Percentiles rank a stretch among this genome's conserved stretches.
phyloP scores from a whole-genome alignment of 192 early-diverging fungal species.

The Coemansia sp. region DNA sequence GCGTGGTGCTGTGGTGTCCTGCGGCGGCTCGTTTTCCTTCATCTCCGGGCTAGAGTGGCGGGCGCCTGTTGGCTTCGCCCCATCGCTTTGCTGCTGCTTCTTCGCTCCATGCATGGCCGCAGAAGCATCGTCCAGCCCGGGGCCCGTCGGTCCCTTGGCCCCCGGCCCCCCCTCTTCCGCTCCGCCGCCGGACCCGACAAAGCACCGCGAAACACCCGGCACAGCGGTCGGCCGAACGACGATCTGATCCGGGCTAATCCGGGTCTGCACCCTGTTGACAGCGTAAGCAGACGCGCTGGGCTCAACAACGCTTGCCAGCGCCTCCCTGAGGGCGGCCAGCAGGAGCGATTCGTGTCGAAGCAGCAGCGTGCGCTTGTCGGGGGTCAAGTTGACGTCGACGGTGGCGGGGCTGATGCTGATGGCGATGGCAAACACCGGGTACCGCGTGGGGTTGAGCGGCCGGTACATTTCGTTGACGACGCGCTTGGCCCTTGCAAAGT shows the following conservation, averaged over 20 bases:
- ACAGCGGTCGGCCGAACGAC: background rate
- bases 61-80: too few species aligned
- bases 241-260: background rate
- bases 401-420: slow-evolving; percentile 46
- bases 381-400: slow-evolving; percentile 93
- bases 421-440: slow-evolving; percentile 77
- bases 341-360: slow-evolving; percentile 70
- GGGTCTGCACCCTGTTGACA: slow-evolving; percentile 15
- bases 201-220: slow-evolving; percentile 26
- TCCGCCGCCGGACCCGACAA: background rate
- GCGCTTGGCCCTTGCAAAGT: slow-evolving; percentile 74
- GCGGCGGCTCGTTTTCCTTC: background rate
- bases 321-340: slow-evolving; percentile 14
- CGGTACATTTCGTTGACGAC: slow-evolving; percentile 85
- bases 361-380: slow-evolving; percentile 91
- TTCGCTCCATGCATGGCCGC: background rate
- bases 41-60: background rate
- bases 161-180: background rate
- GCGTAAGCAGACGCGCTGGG: slow-evolving; percentile 26
- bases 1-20: too few species aligned
- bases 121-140: background rate
- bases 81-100: background rate
- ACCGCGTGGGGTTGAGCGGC: slow-evolving; percentile 67
- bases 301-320: slow-evolving; percentile 19
- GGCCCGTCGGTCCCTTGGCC: background rate